A percentile compares a stretch with the other conserved stretches of the same genome.
phyloP scores from a whole-genome alignment of 371 early-diverging fungal species.

The Thermomucor indicae-seudaticae region DNA sequence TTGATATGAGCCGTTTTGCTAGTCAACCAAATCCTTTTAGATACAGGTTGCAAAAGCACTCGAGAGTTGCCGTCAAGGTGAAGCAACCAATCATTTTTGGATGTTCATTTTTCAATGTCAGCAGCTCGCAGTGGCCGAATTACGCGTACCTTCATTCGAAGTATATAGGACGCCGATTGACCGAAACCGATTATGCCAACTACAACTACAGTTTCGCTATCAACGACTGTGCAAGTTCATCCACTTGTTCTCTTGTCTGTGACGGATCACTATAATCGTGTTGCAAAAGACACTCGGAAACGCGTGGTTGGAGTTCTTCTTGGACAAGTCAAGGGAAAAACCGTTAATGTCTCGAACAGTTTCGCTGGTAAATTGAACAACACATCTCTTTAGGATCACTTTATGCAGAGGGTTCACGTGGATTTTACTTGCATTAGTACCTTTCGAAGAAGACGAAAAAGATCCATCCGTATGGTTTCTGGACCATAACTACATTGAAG shows the following conservation, averaged over 20 bases:
- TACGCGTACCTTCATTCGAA: neutral
- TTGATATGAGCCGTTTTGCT: too few relatives aligned
- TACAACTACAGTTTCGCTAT: slow-evolving; percentile 38
- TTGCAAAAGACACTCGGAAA: slow-evolving; percentile 92
- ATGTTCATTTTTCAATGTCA: too few relatives aligned
- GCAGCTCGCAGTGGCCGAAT: neutral
- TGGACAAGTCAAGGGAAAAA: slow-evolving; percentile 88
- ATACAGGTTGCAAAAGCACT: too few relatives aligned
- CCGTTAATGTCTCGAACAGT: slow-evolving; percentile 96
- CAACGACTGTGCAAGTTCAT: slow-evolving; percentile 84
- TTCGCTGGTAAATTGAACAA: slow-evolving; percentile 82
- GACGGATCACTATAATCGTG: slow-evolving; percentile 99
- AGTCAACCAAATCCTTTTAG: too few relatives aligned
- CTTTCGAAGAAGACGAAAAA: slow-evolving; percentile 99
- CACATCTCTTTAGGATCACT: neutral
- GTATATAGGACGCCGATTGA: neutral
- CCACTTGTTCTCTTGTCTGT: slow-evolving; percentile 98
- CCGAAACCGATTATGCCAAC: slow-evolving; percentile 22
- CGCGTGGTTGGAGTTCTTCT: slow-evolving; percentile 99
- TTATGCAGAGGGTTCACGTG: neutral
- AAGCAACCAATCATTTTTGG: too few relatives aligned
- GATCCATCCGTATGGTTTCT: slow-evolving; percentile 98
- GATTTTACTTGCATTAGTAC: slow-evolving; percentile 58
- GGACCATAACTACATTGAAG: slow-evolving; percentile 99
- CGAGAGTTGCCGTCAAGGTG: too few relatives aligned